Conservation (phyloP, 176 grass and related monocot species). For the Oropetium thomaeum region DNA sequence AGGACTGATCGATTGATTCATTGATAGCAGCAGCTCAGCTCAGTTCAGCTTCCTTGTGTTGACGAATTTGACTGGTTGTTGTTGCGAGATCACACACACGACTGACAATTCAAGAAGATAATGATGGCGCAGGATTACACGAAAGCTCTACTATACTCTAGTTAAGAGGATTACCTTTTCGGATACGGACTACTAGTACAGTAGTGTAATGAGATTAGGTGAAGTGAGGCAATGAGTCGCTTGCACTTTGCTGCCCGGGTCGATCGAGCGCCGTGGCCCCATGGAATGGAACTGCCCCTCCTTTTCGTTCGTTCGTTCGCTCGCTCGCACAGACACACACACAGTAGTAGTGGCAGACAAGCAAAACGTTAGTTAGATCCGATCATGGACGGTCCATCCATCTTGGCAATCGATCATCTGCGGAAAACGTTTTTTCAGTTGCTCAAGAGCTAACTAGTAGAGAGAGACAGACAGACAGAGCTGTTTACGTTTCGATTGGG, state of each 20-base stretch:
- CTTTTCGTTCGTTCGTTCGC: too few relatives aligned
- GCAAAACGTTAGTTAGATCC: conserved; percentile 33
- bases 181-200: neutral
- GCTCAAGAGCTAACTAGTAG: too few relatives aligned
- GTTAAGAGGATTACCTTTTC: neutral
- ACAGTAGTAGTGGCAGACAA: conserved; percentile 52
- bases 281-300: neutral
- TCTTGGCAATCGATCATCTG: conserved; percentile 31
- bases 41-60: too few relatives aligned
- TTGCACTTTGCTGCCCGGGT: neutral
- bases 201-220: neutral
- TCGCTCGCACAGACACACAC: too few relatives aligned
- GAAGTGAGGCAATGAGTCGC: neutral
- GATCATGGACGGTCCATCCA: conserved; percentile 3
- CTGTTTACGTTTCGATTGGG: neutral
- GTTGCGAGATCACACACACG: neutral
- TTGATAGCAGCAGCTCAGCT: too few relatives aligned
- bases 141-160: neutral
- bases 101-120: neutral
- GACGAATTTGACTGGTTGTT: too few relatives aligned
- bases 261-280: conserved; percentile 4
- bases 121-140: neutral
- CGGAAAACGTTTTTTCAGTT: too few relatives aligned
- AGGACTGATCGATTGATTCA: too few relatives aligned
- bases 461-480: neutral